A percentile compares a stretch with the other conserved stretches of the same genome.
Evolutionary conservation across 495 filamentous ascomycete species (phyloP).

Genomic region (Lichenothelia convexa): DNA sequence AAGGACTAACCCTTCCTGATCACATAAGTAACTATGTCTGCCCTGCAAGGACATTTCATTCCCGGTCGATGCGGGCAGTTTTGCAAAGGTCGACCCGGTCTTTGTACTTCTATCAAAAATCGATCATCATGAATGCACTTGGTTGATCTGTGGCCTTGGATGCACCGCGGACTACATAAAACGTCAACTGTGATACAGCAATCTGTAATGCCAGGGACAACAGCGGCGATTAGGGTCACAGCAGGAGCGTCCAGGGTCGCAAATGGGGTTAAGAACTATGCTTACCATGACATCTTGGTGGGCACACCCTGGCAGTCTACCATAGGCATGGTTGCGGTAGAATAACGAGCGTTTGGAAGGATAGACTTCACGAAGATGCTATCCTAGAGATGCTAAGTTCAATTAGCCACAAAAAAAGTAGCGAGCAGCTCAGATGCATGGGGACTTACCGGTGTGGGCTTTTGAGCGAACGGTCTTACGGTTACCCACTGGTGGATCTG

Average conservation of each 20-base stretch:
- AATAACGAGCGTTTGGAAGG: too few relatives aligned
- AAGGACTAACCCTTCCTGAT: too few relatives aligned
- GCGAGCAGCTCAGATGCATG: too few relatives aligned
- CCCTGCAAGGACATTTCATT: not conserved
- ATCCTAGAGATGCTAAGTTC: too few relatives aligned
- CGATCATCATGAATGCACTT: conserved; percentile 3
- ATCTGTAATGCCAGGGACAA: not conserved
- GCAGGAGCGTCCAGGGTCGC: not conserved
- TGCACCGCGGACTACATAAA: conserved; percentile 1
- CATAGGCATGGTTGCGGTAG: too few relatives aligned
- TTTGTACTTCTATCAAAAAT: conserved; percentile 2
- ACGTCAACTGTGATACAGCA: not conserved
- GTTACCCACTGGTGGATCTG: too few relatives aligned
- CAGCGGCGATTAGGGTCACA: not conserved
- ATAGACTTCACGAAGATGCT: too few relatives aligned
- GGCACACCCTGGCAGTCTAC: not conserved
- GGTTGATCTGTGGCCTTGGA: conserved; percentile 3
- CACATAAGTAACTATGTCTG: too few relatives aligned
- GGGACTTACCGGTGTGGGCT: too few relatives aligned
- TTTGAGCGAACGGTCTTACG: too few relatives aligned
- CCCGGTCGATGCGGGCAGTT: conserved; percentile 2
- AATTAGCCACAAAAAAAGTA: too few relatives aligned
- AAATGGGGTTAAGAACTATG: not conserved
- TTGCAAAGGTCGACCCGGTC: conserved; percentile 3
- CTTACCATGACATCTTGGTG: not conserved